Base-by-base conservation (phyloP, 371 early-diverging fungal species). In the Syncephalastrum contaminatum region DNA sequence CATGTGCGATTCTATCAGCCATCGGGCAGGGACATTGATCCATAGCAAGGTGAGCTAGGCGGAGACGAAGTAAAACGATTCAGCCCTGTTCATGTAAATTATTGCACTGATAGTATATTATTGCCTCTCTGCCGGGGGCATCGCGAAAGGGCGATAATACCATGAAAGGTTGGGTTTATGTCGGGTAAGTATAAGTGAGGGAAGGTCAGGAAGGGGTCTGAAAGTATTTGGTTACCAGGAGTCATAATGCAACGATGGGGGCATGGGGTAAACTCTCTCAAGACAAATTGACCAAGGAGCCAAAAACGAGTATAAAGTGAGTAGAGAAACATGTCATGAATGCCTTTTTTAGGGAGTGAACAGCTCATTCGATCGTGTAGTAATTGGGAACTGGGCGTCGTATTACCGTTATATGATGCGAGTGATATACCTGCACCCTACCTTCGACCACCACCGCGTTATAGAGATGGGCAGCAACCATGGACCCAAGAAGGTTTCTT, bases 381-480 rank as follows among this genome's bases (percentile, higher is more conserved):
- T 48, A 77, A 77, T 63, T 77, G 78, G 78, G 75, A 74, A 51
- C 48, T 74, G n/a, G 75, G 78, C 13, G 67, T 77, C 12, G 71
- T 77, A 0, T 25, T 77, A 8, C 78, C 78, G 4, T 22, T 74
- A 3, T 54, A 58, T 39, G 64, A 70, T 13, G 39, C 65, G 14
- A 57, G 62, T 8, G 62, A 70, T 30, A 62, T 70, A 18, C 70
- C 72, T 12, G 66, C 69, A 4, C 66, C 78, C 7, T 74, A 58
- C 47, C 16, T 63, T 4, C 51, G 75, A 20, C 78, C 78, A 21
- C 64, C 75, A 15, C 75, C 75, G 25, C 25, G 54, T 13, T 77
- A 77, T 25, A 49, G 39, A 16, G 30, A 58, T 10, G 53, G 39
- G 21, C 78, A 77, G 27, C 24, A 68, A 15, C 63, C 78, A 13